These are phyloP conservation scores for Yamadazyma endophytica DNA, from an alignment of 805 yeast species.

Conservation along the genomic window DNA sequence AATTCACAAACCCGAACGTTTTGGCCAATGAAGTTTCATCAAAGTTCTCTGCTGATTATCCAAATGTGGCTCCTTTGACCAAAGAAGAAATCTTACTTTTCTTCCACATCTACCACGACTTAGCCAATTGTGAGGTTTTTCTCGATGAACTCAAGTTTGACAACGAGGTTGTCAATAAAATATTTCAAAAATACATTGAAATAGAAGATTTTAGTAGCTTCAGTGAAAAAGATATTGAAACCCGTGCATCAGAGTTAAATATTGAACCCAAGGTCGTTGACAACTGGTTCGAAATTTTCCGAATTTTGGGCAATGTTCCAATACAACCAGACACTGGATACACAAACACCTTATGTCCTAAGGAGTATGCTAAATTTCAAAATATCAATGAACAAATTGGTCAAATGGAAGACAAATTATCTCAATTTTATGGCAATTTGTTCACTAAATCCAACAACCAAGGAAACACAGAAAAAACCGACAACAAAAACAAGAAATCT, in stretches of 20 bases:
- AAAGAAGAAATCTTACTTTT: conserved; percentile 21
- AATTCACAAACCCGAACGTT: conserved; percentile 14
- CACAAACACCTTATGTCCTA: conserved; percentile 26
- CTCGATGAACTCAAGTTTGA: conserved; percentile 25
- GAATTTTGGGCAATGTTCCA: conserved; percentile 21
- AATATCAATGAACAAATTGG: conserved; percentile 7
- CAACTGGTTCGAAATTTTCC: conserved; percentile 29
- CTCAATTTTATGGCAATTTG: conserved; percentile 7
- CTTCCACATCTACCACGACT: conserved; percentile 24
- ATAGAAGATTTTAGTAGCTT: too few relatives aligned
- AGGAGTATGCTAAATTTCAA: conserved; percentile 16
- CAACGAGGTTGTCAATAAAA: conserved; percentile 18
- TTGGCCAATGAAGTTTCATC: conserved; percentile 18
- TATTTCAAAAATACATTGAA: conserved; percentile 16
- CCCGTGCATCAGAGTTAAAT: conserved; percentile 1
- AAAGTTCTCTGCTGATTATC: conserved; percentile 17
- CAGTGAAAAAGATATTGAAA: conserved; percentile 13
- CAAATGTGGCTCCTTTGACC: conserved; percentile 17
- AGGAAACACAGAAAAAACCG: conserved; percentile 7
- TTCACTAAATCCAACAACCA: conserved; percentile 5
- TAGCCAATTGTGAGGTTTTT: conserved; percentile 21
- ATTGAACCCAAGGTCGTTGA: conserved; percentile 12
- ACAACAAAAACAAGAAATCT: conserved; percentile 7
- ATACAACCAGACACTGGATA: conserved; percentile 16
- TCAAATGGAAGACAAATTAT: conserved; percentile 8